A percentile compares a stretch with the other conserved stretches of the same genome.
Conservation (phyloP, 768 basidiomycete species). For the Hebeloma cylindrosporum region DNA sequence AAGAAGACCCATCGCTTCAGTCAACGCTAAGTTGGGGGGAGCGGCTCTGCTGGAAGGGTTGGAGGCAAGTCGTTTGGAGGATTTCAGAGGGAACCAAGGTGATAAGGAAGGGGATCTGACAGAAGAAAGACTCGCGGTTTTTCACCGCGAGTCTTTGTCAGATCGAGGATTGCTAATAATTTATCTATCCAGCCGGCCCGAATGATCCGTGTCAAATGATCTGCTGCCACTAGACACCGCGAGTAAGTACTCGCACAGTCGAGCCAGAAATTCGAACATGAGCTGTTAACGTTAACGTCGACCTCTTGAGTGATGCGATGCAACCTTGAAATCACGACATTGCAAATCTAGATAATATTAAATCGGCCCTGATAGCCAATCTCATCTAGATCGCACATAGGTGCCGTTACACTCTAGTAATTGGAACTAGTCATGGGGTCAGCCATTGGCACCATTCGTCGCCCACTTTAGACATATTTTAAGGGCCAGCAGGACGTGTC, state of each 20-base stretch:
- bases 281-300: too few relatives aligned
- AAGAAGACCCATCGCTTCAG: constrained; percentile 89
- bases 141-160: constrained; percentile 26
- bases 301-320: too few relatives aligned
- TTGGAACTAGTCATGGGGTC: constrained; percentile 19
- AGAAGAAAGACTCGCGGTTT: constrained; percentile 5
- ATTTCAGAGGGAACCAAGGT: constrained; percentile 2
- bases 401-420: background rate
- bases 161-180: constrained; percentile 25
- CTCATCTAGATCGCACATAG: constrained; percentile 10
- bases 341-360: constrained; percentile 1
- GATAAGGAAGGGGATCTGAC: constrained; percentile 6
- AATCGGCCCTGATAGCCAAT: background rate
- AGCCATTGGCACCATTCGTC: constrained; percentile 73
- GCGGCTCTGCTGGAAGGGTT: too few relatives aligned
- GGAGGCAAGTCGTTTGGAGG: background rate
- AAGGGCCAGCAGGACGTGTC: constrained; percentile 86
- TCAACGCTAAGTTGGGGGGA: too few relatives aligned
- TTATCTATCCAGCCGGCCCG: constrained; percentile 21
- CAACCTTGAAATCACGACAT: constrained; percentile 27
- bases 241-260: too few relatives aligned
- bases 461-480: constrained; percentile 89
- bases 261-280: constrained; percentile 1
- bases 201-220: too few relatives aligned
- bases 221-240: too few relatives aligned